Evolutionary conservation across 257 asterid species (phyloP).

Genomic region (Thymus quinquecostatus): DNA sequence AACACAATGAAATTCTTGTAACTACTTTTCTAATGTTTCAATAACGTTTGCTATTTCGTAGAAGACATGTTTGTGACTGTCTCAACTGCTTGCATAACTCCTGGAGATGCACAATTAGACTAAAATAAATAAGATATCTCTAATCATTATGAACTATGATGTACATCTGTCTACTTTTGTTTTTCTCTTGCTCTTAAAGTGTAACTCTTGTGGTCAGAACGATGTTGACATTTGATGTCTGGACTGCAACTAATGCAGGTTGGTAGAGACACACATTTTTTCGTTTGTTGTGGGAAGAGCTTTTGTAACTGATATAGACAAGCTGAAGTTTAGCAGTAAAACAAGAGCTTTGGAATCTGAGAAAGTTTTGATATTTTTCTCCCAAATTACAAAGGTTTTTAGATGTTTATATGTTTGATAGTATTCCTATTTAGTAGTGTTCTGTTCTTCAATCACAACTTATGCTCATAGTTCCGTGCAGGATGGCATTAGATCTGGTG

Average conservation of each 20-base stretch:
- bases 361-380: conserved; percentile 78
- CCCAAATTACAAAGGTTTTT: conserved; percentile 81
- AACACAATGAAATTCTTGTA: not conserved
- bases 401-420: conserved; percentile 23
- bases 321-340: conserved; percentile 93
- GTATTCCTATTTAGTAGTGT: conserved; percentile 22
- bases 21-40: conserved; percentile 19
- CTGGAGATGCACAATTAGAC: conserved; percentile 23
- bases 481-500: conserved; percentile 92
- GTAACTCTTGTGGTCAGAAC: conserved; percentile 31
- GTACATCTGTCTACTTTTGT: conserved; percentile 3
- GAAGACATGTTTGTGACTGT: conserved; percentile 15
- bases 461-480: conserved; percentile 47
- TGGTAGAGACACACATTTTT: conserved; percentile 96
- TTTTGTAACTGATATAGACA: conserved; percentile 95
- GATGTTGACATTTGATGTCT: conserved; percentile 32
- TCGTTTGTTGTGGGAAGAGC: conserved; percentile 99
- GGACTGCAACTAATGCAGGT: conserved; percentile 61
- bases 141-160: conserved; percentile 5
- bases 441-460: conserved; percentile 34
- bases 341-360: conserved; percentile 85
- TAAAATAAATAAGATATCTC: conserved; percentile 8
- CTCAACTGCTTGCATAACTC: conserved; percentile 14
- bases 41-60: conserved; percentile 6
- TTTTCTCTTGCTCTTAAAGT: conserved; percentile 25